Evolutionary conservation across 441 rosid genomes (phyloP).

Genomic region (Erodium texanum): DNA sequence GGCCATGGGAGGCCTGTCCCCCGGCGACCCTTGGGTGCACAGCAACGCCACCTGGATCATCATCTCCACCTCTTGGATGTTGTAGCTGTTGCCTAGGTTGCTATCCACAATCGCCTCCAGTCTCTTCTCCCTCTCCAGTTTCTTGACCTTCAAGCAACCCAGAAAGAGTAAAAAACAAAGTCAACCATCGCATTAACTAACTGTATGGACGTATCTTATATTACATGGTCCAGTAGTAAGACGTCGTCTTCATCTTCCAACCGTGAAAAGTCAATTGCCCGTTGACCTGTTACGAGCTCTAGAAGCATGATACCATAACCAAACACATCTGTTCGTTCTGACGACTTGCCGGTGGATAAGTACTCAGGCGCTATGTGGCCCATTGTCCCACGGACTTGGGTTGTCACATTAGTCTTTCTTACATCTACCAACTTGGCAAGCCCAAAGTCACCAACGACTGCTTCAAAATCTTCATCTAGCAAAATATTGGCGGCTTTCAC

Average conservation of each 20-base stretch:
- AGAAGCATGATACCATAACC: slow-evolving; percentile 87
- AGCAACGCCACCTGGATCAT: slow-evolving; percentile 74
- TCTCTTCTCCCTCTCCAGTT: slow-evolving; percentile 71
- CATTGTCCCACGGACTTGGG: slow-evolving; percentile 82
- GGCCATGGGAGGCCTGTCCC: slow-evolving; percentile 78
- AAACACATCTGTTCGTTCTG: slow-evolving; percentile 88
- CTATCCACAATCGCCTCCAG: slow-evolving; percentile 72
- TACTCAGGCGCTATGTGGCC: slow-evolving; percentile 93
- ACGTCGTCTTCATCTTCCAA: slow-evolving; percentile 70
- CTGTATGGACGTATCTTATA: neutral
- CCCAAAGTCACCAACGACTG: slow-evolving; percentile 94
- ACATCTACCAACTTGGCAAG: slow-evolving; percentile 82
- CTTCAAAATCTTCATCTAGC: slow-evolving; percentile 81
- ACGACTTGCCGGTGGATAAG: slow-evolving; percentile 87
- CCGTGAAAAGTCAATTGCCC: slow-evolving; percentile 77
- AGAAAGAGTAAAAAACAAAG: too few relatives aligned
- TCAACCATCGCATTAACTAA: neutral
- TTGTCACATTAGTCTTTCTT: slow-evolving; percentile 71
- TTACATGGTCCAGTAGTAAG: slow-evolving; percentile 58
- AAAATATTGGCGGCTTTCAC: slow-evolving; percentile 91
- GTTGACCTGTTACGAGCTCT: slow-evolving; percentile 62
- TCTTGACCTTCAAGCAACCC: slow-evolving; percentile 46
- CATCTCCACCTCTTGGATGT: slow-evolving; percentile 73
- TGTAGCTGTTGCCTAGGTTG: slow-evolving; percentile 57
- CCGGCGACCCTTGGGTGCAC: slow-evolving; percentile 72